Evolutionary conservation across 345 rosid species (phyloP), one percentile per base, ranked within the genome.

Genomic region (Populus alba): DNA sequence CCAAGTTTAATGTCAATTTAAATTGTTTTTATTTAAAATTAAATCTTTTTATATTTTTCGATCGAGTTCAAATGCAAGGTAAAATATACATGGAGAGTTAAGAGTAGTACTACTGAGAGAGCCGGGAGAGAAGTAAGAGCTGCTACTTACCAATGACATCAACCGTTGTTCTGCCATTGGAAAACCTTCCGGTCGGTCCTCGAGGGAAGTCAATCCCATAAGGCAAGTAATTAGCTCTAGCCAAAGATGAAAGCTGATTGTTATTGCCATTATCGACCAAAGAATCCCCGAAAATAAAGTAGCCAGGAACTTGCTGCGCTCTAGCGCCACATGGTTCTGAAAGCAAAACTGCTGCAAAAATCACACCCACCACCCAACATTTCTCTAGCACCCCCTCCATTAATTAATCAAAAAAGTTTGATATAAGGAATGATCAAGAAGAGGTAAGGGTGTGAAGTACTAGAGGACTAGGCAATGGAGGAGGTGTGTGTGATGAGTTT

Each of bases 191-290:
- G 3, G 92, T 88, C 4, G 98, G 97, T 4, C 97, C 90, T 23
- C 78, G 78, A 22, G 87, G 37, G 79, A 91, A 90, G 83, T 94
- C 97, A 49, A 94, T 90, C 8, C 98, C 98, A 49, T 94, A 94
- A 73, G 98, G 98, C 80, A 81, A 53, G 66, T 92, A 94, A 79
- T 94, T 51, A 72, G 97, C 90, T 83, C 87, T 87, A 11, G 98
- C 98, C 77, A 89, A 45, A 37, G 97, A 92, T 0, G 27, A 1
- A 20, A 94, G 97, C 41, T 65, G 78, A 72, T 94, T 94, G 82
- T 94, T 94, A 80, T 94, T 94, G 75, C 98, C 98, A 80, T 87
- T 91, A 47, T 94, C 98, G n/a, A 91, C 97, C 88, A 94, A 82
- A 27, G 98, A 94, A 73, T 94, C 98, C 70, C 98, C 98, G 67